These are phyloP conservation scores for Mychonastes homosphaera DNA, from an alignment of 139 green algal genomes.

Conservation along the genomic window DNA sequence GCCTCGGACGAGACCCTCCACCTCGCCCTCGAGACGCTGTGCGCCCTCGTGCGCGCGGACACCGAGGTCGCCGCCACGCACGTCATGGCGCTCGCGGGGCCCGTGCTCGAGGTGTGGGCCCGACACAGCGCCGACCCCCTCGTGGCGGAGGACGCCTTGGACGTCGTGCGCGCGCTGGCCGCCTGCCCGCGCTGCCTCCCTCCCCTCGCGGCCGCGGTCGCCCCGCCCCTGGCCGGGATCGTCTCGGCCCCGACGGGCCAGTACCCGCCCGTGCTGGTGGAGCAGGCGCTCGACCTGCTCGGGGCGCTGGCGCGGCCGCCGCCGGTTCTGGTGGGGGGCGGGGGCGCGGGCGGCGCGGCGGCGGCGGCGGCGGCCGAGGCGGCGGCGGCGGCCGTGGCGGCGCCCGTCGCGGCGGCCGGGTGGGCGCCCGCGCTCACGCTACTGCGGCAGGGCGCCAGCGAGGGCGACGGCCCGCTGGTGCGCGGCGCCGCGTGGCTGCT, in stretches of 20 bases:
- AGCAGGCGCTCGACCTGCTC: conserved; percentile 50
- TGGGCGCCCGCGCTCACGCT: conserved; percentile 23
- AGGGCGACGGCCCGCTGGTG: conserved; percentile 30
- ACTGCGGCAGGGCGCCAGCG: conserved; percentile 7
- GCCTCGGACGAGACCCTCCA: conserved; percentile 52
- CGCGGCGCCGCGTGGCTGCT: conserved; percentile 7
- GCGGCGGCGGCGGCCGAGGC: conserved; percentile 6
- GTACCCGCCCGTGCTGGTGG: conserved; percentile 30
- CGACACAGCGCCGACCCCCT: conserved; percentile 52
- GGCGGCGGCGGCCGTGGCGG: neutral
- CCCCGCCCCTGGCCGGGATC: conserved; percentile 39
- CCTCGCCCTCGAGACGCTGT: conserved; percentile 63
- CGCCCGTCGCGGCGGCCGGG: conserved; percentile 9
- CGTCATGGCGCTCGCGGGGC: conserved; percentile 10
- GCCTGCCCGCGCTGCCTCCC: conserved; percentile 29
- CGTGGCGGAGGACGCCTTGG: conserved; percentile 38
- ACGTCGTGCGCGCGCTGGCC: conserved; percentile 45
- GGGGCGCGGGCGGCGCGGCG: conserved; percentile 16
- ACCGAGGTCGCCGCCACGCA: conserved; percentile 9
- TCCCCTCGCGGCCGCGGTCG: conserved; percentile 24
- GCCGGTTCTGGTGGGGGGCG: conserved; percentile 15
- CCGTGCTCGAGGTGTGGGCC: conserved; percentile 39
- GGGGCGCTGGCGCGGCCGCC: conserved; percentile 31
- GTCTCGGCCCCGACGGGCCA: conserved; percentile 16
- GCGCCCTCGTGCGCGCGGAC: conserved; percentile 26